Conservation (phyloP, 306 rosid species). For the Castanea crenata region DNA sequence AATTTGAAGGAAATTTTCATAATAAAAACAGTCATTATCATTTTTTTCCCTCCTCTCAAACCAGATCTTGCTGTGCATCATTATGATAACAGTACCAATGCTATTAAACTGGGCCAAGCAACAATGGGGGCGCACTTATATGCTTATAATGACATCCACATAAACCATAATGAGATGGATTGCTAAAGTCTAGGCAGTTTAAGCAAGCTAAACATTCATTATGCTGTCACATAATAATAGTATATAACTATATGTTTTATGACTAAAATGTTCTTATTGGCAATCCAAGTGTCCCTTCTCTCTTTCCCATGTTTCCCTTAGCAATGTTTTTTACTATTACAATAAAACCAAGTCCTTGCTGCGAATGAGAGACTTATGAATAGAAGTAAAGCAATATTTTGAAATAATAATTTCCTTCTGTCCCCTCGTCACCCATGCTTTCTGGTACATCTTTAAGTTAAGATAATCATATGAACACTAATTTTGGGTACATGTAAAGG, state of each 20-base stretch:
- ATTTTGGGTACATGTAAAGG: conserved; percentile 15
- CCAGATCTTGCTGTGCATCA: not conserved
- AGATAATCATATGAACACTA: not conserved
- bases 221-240: not conserved
- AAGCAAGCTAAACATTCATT: not conserved
- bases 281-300: too few species aligned
- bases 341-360: not conserved
- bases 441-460: conserved; percentile 1
- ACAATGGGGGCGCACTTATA: not conserved
- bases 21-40: not conserved
- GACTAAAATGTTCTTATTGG: too few species aligned
- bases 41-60: not conserved
- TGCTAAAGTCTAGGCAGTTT: not conserved
- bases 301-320: not conserved
- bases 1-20: not conserved
- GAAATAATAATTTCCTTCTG: not conserved
- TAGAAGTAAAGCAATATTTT: not conserved
- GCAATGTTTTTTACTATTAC: not conserved
- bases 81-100: not conserved
- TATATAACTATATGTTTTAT: too few species aligned
- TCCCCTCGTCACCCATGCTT: not conserved
- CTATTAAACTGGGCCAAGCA: not conserved
- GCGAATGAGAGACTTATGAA: not conserved
- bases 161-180: not conserved
- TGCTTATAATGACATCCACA: not conserved